These are phyloP conservation scores for Ogataea pini DNA, from an alignment of 805 yeast genomes.

Conservation along the genomic window DNA sequence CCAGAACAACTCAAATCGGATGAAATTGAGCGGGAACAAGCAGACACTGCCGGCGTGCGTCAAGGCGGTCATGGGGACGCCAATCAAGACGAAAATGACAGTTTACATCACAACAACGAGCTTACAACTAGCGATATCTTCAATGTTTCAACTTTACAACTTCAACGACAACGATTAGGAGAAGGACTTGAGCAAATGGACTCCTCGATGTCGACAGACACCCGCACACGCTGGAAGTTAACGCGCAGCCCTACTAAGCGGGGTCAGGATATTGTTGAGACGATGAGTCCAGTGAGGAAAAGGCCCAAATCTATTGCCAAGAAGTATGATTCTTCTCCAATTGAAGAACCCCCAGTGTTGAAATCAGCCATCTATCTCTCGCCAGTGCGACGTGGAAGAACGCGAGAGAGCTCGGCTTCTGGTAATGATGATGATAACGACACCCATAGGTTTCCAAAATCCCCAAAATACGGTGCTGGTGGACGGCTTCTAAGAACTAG, in stretches of 20 bases:
- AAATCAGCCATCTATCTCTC: conserved; percentile 27
- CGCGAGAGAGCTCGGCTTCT: conserved; percentile 6
- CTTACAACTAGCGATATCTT: conserved; percentile 25
- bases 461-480: conserved; percentile 46
- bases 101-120: conserved; percentile 10
- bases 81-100: conserved; percentile 2
- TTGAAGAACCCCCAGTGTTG: conserved; percentile 34
- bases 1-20: conserved; percentile 23
- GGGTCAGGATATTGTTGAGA: conserved; percentile 12
- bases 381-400: conserved; percentile 17
- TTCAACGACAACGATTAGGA: conserved; percentile 11
- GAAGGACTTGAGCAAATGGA: conserved; percentile 8
- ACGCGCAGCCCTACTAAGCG: conserved; percentile 16
- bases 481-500: conserved; percentile 35
- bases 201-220: conserved; percentile 4
- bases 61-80: background rate
- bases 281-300: conserved; percentile 18
- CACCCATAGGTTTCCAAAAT: conserved; percentile 44
- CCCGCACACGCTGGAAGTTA: conserved; percentile 18
- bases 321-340: conserved; percentile 38
- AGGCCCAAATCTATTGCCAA: conserved; percentile 22
- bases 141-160: conserved; percentile 20
- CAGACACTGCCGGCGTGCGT: background rate
- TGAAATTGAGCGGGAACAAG: conserved; percentile 19
- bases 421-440: conserved; percentile 22